Percentiles rank a stretch among this genome's conserved stretches.
Evolutionary conservation across 2,329 filamentous ascomycete genomes (phyloP).

Genomic region (Fusarium sp.): DNA sequence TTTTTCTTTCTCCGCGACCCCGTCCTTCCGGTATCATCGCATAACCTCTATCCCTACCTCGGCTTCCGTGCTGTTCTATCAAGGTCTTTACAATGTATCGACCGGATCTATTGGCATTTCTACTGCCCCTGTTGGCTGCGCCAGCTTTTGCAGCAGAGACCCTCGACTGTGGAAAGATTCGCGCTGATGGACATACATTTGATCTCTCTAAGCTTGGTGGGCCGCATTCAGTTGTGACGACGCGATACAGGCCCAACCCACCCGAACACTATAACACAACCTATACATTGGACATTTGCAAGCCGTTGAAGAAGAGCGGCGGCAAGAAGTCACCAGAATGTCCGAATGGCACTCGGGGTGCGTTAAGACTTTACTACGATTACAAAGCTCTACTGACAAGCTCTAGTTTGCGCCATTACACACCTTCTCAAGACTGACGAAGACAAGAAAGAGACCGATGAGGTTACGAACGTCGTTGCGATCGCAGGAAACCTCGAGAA

Average conservation of each 20-base stretch:
- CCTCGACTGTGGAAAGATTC: slow-evolving; percentile 72
- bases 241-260: slow-evolving; percentile 63
- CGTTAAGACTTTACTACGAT: slow-evolving; percentile 38
- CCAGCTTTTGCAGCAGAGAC: slow-evolving; percentile 58
- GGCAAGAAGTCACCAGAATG: slow-evolving; percentile 71
- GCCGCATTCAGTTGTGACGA: slow-evolving; percentile 75
- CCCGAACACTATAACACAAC: slow-evolving; percentile 74
- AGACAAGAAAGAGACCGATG: slow-evolving; percentile 51
- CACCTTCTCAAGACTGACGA: slow-evolving; percentile 63
- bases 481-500: slow-evolving; percentile 79
- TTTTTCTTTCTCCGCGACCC: slow-evolving; percentile 13
- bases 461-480: slow-evolving; percentile 67
- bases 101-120: slow-evolving; percentile 52
- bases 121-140: slow-evolving; percentile 54
- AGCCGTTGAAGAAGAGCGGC: slow-evolving; percentile 71
- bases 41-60: slow-evolving; percentile 9
- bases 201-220: slow-evolving; percentile 73
- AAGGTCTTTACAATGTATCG: slow-evolving; percentile 54
- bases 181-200: slow-evolving; percentile 69
- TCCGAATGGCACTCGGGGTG: slow-evolving; percentile 76
- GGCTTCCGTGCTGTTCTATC: slow-evolving; percentile 11
- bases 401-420: slow-evolving; percentile 79
- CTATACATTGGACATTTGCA: slow-evolving; percentile 84
- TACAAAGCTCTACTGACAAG: slow-evolving; percentile 16
- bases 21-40: slow-evolving; percentile 8